These are phyloP conservation scores for Tephrocybe sp. DNA, from an alignment of 768 basidiomycete genomes.

Conservation along the genomic window DNA sequence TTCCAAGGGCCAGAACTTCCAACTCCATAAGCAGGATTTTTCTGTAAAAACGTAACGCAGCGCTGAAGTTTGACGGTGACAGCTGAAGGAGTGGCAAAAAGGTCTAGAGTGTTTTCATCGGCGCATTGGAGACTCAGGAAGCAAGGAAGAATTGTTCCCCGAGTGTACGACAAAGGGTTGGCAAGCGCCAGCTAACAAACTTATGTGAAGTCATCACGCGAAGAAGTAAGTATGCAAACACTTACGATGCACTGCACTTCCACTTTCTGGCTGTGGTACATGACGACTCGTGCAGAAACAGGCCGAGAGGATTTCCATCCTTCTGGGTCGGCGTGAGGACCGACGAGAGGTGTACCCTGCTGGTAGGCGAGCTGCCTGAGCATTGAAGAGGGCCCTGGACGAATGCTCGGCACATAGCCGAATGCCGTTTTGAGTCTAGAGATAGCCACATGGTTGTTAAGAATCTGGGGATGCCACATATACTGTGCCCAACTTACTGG, in stretches of 20 bases:
- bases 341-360: conserved; percentile 41
- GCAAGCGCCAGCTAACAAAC: conserved; percentile 40
- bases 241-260: conserved; percentile 44
- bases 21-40: conserved; percentile 26
- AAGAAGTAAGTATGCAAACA: conserved; percentile 1
- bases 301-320: conserved; percentile 50
- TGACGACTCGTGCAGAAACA: conserved; percentile 37
- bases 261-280: conserved; percentile 38
- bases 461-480: not conserved
- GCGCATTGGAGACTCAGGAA: conserved; percentile 40
- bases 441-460: not conserved
- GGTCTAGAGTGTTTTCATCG: conserved; percentile 39
- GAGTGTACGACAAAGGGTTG: conserved; percentile 49
- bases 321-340: conserved; percentile 48
- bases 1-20: conserved; percentile 43
- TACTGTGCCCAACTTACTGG: conserved; percentile 30
- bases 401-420: conserved; percentile 48
- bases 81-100: conserved; percentile 41
- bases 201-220: conserved; percentile 1
- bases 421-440: conserved; percentile 51
- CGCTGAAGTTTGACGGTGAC: conserved; percentile 39
- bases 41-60: conserved; percentile 42
- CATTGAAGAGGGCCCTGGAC: conserved; percentile 45
- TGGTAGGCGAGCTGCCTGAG: conserved; percentile 52
- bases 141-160: conserved; percentile 50